Conservation (phyloP, 2,329 filamentous ascomycete genomes). For the Ilyonectria robusta region DNA sequence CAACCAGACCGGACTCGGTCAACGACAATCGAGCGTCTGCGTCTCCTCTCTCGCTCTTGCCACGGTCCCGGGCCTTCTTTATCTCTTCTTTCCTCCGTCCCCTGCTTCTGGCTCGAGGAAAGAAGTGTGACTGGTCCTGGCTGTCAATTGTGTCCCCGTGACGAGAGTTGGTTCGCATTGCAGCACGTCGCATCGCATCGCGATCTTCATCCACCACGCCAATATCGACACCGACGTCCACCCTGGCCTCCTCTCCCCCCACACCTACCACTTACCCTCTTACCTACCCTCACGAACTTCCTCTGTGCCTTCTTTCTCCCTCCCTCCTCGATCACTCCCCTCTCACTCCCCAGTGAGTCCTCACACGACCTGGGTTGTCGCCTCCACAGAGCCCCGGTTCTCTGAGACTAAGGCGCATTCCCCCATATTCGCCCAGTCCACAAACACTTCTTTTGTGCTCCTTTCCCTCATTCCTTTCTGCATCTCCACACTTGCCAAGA, state of each 20-base stretch:
- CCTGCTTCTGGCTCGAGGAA: neutral
- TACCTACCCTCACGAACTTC: neutral
- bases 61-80: neutral
- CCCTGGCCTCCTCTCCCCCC: slow-evolving; percentile 1
- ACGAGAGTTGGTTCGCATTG: slow-evolving; percentile 3
- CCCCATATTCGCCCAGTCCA: slow-evolving; percentile 5
- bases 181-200: slow-evolving; percentile 3
- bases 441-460: neutral
- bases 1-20: slow-evolving; percentile 20
- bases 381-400: neutral
- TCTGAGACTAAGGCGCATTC: slow-evolving; percentile 17
- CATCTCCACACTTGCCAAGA: slow-evolving; percentile 37
- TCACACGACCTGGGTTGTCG: neutral
- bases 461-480: slow-evolving; percentile 4
- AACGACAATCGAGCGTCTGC: slow-evolving; percentile 20
- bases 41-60: slow-evolving; percentile 9
- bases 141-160: slow-evolving; percentile 15
- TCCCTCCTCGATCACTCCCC: neutral
- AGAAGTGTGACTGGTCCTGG: slow-evolving; percentile 19
- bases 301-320: neutral
- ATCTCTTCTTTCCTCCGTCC: slow-evolving; percentile 1
- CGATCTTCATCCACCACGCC: neutral
- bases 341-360: neutral
- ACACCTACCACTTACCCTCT: neutral
- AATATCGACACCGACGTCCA: slow-evolving; percentile 6